These are phyloP conservation scores for Moesziomyces antarcticus DNA, from an alignment of 1,284 basidiomycete genomes.

Conservation along the genomic window DNA sequence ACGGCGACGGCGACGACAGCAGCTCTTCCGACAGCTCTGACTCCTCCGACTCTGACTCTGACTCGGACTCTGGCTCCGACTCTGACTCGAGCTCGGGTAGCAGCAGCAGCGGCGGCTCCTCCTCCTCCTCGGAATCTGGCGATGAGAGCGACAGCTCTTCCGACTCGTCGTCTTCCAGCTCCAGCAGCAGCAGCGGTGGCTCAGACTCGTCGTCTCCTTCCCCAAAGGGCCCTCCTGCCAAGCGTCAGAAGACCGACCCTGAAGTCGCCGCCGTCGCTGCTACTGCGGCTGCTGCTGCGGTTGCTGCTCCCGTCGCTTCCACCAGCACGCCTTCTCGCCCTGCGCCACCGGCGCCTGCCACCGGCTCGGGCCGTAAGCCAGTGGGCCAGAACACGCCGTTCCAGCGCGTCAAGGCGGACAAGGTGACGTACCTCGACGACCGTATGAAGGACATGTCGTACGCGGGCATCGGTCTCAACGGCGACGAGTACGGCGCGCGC, in stretches of 20 bases:
- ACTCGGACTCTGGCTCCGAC: constrained; percentile 11
- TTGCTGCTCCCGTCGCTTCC: constrained; percentile 8
- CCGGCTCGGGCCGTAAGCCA: background rate
- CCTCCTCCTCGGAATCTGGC: constrained; percentile 2
- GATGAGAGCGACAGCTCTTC: constrained; percentile 17
- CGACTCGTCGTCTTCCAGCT: constrained; percentile 16
- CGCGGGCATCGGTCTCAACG: constrained; percentile 73
- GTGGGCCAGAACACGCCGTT: constrained; percentile 71
- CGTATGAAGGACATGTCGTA: constrained; percentile 84
- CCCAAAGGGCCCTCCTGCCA: constrained; percentile 31
- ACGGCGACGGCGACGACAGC: background rate
- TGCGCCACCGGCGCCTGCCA: constrained; percentile 16
- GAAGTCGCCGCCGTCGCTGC: constrained; percentile 4
- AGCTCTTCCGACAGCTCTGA: constrained; percentile 6
- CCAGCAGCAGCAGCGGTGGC: constrained; percentile 18
- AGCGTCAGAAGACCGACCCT: constrained; percentile 30
- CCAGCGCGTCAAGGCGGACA: constrained; percentile 81
- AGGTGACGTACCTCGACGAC: constrained; percentile 73
- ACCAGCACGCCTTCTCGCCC: constrained; percentile 10
- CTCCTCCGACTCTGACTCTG: constrained; percentile 20
- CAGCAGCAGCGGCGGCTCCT: constrained; percentile 5
- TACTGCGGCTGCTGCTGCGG: constrained; percentile 5
- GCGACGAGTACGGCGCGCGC: constrained; percentile 84
- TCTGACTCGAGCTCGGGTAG: constrained; percentile 13
- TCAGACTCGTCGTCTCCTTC: constrained; percentile 20